A percentile compares a stretch with the other conserved stretches of the same genome.
Evolutionary conservation across 768 basidiomycete species (phyloP).

Genomic region (Russula sp.): DNA sequence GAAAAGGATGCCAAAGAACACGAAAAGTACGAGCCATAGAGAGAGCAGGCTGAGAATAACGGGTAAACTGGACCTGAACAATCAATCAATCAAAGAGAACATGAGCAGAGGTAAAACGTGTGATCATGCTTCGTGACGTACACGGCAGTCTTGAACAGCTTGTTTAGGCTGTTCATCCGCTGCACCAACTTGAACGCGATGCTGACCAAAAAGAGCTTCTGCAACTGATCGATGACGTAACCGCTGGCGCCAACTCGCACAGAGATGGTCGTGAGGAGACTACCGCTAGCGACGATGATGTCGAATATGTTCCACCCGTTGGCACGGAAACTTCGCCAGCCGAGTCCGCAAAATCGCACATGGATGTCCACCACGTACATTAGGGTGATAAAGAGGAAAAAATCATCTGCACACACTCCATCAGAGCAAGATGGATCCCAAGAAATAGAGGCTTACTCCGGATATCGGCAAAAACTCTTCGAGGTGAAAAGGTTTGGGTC

Average conservation of each 20-base stretch:
- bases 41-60: conserved; percentile 80
- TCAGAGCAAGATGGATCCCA: background rate
- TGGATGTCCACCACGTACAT: conserved; percentile 74
- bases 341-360: conserved; percentile 80
- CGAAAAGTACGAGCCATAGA: conserved; percentile 86
- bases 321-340: conserved; percentile 76
- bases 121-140: conserved; percentile 36
- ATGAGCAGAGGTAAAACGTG: background rate
- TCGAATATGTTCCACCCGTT: conserved; percentile 97
- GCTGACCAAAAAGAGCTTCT: conserved; percentile 89
- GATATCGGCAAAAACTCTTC: conserved; percentile 49
- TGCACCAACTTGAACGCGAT: conserved; percentile 95
- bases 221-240: conserved; percentile 60
- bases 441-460: conserved; percentile 49
- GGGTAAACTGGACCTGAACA: conserved; percentile 72
- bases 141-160: conserved; percentile 95
- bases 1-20: conserved; percentile 86
- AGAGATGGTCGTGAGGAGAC: conserved; percentile 76
- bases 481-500: conserved; percentile 72
- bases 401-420: conserved; percentile 50
- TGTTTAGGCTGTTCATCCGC: conserved; percentile 81
- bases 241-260: conserved; percentile 54
- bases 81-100: background rate
- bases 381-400: conserved; percentile 71
- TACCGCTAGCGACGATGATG: conserved; percentile 72